Evolutionary conservation across 305 asterid species (phyloP), one percentile per base, ranked within the genome.

Genomic region (Ajuga reptans): DNA sequence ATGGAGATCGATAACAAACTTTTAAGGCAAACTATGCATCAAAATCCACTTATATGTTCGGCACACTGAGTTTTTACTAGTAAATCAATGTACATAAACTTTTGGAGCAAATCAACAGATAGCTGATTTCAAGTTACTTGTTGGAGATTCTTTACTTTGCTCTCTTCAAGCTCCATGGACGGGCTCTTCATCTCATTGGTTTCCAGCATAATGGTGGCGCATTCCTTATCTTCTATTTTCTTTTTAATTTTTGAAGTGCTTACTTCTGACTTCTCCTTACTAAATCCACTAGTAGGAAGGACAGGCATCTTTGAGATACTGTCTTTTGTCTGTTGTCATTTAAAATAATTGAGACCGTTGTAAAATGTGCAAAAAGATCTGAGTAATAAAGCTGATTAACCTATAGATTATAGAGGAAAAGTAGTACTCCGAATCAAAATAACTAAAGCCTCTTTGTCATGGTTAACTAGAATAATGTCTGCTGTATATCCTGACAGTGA

Each of bases 271-370:
- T 46, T 64, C 71, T 33, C 56, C 61, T 45, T 27, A 61, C 56
- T 17, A 51, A 62, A 34, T 53, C 21, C 79, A 41, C 11, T 51
- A 34, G 69, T 51, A 9, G 74, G 31, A 37, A 12, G 42, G 54
- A 12, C 24, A 6, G 76, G 29, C 34, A 56, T 54, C 54, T 17
- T 42, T 10, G 12, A 47, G 50, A 39, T 60, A 36, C 62, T 41
- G 59, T 36, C 53, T 27, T 74, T 66, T 45, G 68, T 39, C 84
- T 79, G 79, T 68, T 69, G 55, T 64, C 51, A n/a, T 53, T 52
- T 55, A 49, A 61, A 64, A 41, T 52, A 57, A 67, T 63, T 16
- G 49, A 72, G 65, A 57, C 27, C 24, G 18, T 69, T 55, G 64
- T 18, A 12, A 54, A 15, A 45, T 17, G 61, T 36, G 45, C 14